Percentiles rank a stretch among this genome's conserved stretches.
These are phyloP conservation scores for Xerocomellus chrysenteron DNA, from an alignment of 768 basidiomycete genomes.

Conservation along the genomic window DNA sequence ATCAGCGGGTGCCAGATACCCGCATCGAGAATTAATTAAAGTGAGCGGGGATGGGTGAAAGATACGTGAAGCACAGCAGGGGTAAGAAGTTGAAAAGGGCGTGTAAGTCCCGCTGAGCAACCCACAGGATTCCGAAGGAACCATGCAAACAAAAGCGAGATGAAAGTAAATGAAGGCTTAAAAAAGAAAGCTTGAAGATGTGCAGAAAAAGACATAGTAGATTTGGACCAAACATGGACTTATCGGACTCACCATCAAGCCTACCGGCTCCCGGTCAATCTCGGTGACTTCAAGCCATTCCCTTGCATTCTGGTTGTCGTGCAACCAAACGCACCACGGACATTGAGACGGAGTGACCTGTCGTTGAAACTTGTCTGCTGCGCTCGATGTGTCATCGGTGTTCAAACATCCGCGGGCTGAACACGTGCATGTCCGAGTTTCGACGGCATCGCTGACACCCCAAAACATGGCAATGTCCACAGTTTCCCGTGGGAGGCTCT, in stretches of 20 bases:
- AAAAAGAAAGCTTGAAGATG: constrained; percentile 1
- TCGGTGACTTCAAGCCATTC: constrained; percentile 37
- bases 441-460: constrained; percentile 34
- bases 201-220: background rate
- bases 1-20: constrained; percentile 6
- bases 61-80: constrained; percentile 1
- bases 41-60: constrained; percentile 6
- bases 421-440: constrained; percentile 16
- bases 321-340: constrained; percentile 18
- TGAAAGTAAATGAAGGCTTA: constrained; percentile 9
- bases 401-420: constrained; percentile 12
- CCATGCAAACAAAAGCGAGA: constrained; percentile 3
- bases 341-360: constrained; percentile 6
- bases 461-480: constrained; percentile 67
- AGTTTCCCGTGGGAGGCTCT: constrained; percentile 52
- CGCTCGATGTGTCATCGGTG: constrained; percentile 7
- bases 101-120: constrained; percentile 5
- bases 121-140: constrained; percentile 13
- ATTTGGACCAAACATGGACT: constrained; percentile 5
- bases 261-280: constrained; percentile 25
- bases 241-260: constrained; percentile 27
- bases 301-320: constrained; percentile 32
- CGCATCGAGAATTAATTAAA: constrained; percentile 17
- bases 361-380: background rate
- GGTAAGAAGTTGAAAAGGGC: constrained; percentile 5